Percentiles rank a stretch among this genome's conserved stretches.
Conservation (phyloP, 768 basidiomycete species). For the Paxillus involutus region DNA sequence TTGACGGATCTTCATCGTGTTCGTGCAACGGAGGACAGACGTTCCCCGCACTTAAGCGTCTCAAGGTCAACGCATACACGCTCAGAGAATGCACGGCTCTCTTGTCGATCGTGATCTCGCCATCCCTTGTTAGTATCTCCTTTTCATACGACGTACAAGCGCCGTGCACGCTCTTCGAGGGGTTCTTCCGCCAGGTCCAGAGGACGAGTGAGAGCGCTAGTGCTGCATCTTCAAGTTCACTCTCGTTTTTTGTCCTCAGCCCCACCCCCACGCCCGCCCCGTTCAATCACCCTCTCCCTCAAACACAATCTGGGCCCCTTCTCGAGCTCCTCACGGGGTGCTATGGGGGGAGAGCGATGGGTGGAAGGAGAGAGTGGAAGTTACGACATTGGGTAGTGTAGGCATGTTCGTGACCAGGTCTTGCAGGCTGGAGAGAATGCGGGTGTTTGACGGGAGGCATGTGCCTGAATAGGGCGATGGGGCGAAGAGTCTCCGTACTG, state of each 20-base stretch:
- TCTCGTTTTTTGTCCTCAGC: too few species aligned
- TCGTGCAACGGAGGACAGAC: constrained; percentile 2
- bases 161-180: constrained; percentile 13
- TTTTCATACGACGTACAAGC: constrained; percentile 30
- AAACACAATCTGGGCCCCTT: constrained; percentile 25
- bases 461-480: not conserved
- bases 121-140: constrained; percentile 19
- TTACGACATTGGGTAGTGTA: constrained; percentile 22
- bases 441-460: constrained; percentile 23
- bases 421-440: constrained; percentile 13
- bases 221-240: too few species aligned
- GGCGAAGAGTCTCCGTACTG: not conserved
- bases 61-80: constrained; percentile 23
- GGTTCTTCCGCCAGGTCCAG: constrained; percentile 24
- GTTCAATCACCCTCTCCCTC: constrained; percentile 21
- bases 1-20: constrained; percentile 4
- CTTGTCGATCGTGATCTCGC: constrained; percentile 22
- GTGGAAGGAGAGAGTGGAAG: constrained; percentile 6
- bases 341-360: constrained; percentile 25
- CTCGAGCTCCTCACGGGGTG: constrained; percentile 21
- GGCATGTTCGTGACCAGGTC: constrained; percentile 21
- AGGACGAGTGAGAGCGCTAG: constrained; percentile 19
- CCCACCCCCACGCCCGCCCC: not conserved
- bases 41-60: constrained; percentile 22
- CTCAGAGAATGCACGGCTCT: constrained; percentile 30